Conservation (phyloP, 2,329 filamentous ascomycete genomes). For the Aureobasidium musti region DNA sequence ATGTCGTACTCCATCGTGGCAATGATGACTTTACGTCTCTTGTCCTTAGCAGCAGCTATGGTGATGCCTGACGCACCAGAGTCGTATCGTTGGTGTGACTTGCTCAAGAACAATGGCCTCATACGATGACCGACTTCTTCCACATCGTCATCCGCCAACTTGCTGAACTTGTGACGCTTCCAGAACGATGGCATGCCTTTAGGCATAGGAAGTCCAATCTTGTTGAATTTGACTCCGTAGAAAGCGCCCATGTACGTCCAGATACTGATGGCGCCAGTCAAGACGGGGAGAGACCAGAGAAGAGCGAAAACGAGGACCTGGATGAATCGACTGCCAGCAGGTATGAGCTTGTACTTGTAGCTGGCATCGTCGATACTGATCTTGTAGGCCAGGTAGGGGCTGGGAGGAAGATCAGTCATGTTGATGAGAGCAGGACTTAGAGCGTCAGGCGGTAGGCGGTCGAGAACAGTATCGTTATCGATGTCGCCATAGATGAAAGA, state of each 20-base stretch:
- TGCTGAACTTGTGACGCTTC: slow-evolving; percentile 38
- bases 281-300: slow-evolving; percentile 56
- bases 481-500: slow-evolving; percentile 62
- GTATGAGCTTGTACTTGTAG: slow-evolving; percentile 55
- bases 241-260: slow-evolving; percentile 63
- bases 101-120: slow-evolving; percentile 43
- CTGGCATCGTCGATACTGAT: slow-evolving; percentile 59
- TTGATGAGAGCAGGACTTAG: slow-evolving; percentile 60
- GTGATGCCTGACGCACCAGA: slow-evolving; percentile 11
- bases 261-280: slow-evolving; percentile 53
- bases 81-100: slow-evolving; percentile 25
- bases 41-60: slow-evolving; percentile 19
- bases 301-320: slow-evolving; percentile 60
- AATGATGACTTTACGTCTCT: slow-evolving; percentile 62
- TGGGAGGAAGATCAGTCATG: slow-evolving; percentile 57
- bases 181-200: slow-evolving; percentile 44
- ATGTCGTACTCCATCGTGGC: slow-evolving; percentile 49
- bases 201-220: slow-evolving; percentile 54
- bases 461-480: slow-evolving; percentile 61
- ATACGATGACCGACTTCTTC: slow-evolving; percentile 38
- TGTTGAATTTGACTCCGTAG: slow-evolving; percentile 65
- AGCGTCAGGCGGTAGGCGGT: slow-evolving; percentile 62
- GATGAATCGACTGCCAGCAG: slow-evolving; percentile 55
- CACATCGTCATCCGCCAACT: slow-evolving; percentile 36
- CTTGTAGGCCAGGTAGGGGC: slow-evolving; percentile 58